Percentiles rank a stretch among this genome's conserved stretches.
Evolutionary conservation across 441 rosid genomes (phyloP).

Genomic region (Adansonia grandidieri): DNA sequence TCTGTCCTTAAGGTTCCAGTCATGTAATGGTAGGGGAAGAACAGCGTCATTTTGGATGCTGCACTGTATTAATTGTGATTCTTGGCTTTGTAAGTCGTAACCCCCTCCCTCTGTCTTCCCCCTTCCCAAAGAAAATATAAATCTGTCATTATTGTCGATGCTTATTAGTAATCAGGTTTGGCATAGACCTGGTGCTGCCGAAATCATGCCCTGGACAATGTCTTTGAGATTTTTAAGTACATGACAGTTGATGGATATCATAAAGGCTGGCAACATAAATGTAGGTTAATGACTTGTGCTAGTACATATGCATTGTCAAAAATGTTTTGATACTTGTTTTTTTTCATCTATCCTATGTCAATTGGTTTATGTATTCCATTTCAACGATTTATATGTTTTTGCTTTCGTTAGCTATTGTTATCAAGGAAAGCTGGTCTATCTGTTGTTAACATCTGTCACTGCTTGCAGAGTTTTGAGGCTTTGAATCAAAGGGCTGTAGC

Average conservation of each 20-base stretch:
- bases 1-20: neutral
- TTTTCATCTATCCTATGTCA: neutral
- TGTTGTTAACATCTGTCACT: constrained; percentile 24
- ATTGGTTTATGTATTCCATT: neutral
- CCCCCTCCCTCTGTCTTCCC: neutral
- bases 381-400: neutral
- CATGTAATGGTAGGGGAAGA: neutral
- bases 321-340: neutral
- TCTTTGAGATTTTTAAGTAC: neutral
- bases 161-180: neutral
- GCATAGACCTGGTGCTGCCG: neutral
- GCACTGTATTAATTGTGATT: neutral
- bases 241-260: neutral
- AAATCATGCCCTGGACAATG: neutral
- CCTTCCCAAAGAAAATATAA: neutral
- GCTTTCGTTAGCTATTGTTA: neutral
- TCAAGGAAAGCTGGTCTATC: neutral
- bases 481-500: constrained; percentile 97
- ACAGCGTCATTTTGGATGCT: neutral
- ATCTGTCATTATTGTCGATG: neutral
- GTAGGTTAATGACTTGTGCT: neutral
- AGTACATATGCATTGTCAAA: neutral
- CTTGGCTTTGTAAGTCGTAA: neutral
- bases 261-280: no score
- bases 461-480: constrained; percentile 96